Evolutionary conservation across 176 grass and related monocot genomes (phyloP), one percentile per base, ranked within the genome.

Genomic region (Phragmites australis): DNA sequence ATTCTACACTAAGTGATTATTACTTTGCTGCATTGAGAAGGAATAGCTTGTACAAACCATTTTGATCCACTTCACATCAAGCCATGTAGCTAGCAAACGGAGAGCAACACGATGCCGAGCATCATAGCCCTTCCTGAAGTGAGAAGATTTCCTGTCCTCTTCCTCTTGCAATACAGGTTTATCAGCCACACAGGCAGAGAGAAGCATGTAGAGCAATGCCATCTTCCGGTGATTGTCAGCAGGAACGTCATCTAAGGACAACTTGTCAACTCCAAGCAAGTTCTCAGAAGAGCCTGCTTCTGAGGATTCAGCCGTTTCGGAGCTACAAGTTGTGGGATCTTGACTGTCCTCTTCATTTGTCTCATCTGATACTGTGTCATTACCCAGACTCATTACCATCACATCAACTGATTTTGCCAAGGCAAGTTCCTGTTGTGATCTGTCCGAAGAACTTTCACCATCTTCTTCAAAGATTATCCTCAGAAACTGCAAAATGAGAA

Each of bases 101-200:
- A 98, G 86, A 62, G 90, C 92, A 23, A 90, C 95, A 23, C 95
- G 92, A 78, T 98, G 96, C 30, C 96, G 85, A 6, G 96, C 88
- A 68, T 94, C 96, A 64, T 98, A 98, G 9, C 96, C 92, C 78
- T 94, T 98, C 83, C 96, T 87, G 67, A 94, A 78, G 44, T n/a
- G 68, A 71, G 85, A 91, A 8, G 64, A 72, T 81, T 93, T 94
- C 67, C 85, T 87, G 17, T 87, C 83, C 19, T 88, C 83, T 83
- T 93, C 78, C 55, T 93, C 86, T 89, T 93, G 81, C 48, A 86
- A 65, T 1, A 85, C 74, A 43, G 90, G 86, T 59, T 81, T 89
- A 54, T 98, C 96, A 48, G 95, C 90, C 46, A 98, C 90, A 44
- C 90, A 98, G 15, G 92, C 90, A 37, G 92, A 94, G 46, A 98